Percentiles rank a stretch among this genome's conserved stretches.
Conservation (phyloP, 495 filamentous ascomycete species). For the Pyrenopolyporus hunteri region DNA sequence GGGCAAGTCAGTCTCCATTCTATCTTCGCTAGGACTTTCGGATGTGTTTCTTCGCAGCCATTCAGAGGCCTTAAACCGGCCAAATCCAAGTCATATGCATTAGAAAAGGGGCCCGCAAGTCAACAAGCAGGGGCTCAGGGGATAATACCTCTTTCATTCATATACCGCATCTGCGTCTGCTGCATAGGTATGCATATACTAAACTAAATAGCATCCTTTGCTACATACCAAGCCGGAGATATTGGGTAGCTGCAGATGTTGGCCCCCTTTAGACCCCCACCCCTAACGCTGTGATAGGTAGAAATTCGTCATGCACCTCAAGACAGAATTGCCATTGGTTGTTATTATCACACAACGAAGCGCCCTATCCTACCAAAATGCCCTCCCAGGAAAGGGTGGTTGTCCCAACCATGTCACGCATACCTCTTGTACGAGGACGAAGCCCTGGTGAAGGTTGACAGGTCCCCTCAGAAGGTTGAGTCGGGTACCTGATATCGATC, state of each 20-base stretch:
- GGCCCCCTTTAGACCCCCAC: constrained; percentile 21
- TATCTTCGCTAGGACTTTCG: constrained; percentile 7
- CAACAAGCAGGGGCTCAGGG: constrained; percentile 19
- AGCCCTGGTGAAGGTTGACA: not conserved
- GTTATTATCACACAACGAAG: constrained; percentile 31
- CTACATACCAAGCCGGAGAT: constrained; percentile 23
- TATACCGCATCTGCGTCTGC: constrained; percentile 1
- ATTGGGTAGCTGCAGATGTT: constrained; percentile 33
- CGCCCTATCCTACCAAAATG: constrained; percentile 36
- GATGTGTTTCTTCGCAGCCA: constrained; percentile 18
- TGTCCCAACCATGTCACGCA: constrained; percentile 10
- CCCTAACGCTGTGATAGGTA: constrained; percentile 30
- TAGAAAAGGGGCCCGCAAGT: constrained; percentile 15
- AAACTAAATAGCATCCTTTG: not conserved
- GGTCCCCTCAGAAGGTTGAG: not conserved
- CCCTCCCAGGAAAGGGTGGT: not conserved
- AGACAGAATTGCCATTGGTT: constrained; percentile 30
- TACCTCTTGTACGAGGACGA: not conserved
- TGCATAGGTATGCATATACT: not conserved
- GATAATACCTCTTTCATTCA: not conserved
- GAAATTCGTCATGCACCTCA: constrained; percentile 26
- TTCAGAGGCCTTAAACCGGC: constrained; percentile 5
- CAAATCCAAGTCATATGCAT: constrained; percentile 12
- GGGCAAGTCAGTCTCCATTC: constrained; percentile 7
- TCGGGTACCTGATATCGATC: not conserved